phyloP scores from a whole-genome alignment of 169 alveolate species.

The Plasmodium vivax region DNA sequence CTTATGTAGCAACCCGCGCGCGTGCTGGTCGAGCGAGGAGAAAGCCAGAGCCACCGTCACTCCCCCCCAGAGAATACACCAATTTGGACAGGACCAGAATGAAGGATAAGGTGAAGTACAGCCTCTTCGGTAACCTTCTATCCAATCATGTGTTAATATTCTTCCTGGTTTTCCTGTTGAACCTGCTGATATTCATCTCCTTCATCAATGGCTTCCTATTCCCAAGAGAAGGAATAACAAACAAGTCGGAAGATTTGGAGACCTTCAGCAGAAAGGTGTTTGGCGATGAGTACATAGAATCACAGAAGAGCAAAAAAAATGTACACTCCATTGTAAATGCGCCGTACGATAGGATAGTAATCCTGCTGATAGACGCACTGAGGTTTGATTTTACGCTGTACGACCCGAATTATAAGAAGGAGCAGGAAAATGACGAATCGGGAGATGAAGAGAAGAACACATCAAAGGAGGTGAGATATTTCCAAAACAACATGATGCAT shows the following conservation, averaged over 20 bases:
- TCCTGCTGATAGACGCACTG: slow-evolving; percentile 76
- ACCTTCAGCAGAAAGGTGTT: slow-evolving; percentile 47
- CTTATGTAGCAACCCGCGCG: background rate
- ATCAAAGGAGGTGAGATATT: slow-evolving; percentile 16
- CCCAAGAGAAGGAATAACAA: slow-evolving; percentile 26
- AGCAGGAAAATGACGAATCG: background rate
- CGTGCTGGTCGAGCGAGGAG: background rate
- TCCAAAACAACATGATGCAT: slow-evolving; percentile 75
- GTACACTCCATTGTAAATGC: slow-evolving; percentile 65
- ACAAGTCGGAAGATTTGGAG: slow-evolving; percentile 54
- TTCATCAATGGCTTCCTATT: slow-evolving; percentile 64
- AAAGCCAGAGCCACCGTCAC: background rate
- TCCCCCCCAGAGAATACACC: background rate
- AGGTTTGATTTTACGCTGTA: slow-evolving; percentile 81
- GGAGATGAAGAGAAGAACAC: slow-evolving; percentile 27
- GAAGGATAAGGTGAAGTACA: slow-evolving; percentile 5
- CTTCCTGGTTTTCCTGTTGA: slow-evolving; percentile 13
- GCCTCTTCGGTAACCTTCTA: background rate
- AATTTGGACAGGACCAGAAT: background rate
- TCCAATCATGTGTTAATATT: slow-evolving; percentile 39
- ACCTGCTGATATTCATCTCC: slow-evolving; percentile 25
- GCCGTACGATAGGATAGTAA: slow-evolving; percentile 66
- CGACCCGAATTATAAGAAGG: slow-evolving; percentile 74
- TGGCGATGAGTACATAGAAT: slow-evolving; percentile 67
- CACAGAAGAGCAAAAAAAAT: slow-evolving; percentile 24